Evolutionary conservation across 2,329 filamentous ascomycete species (phyloP).

Genomic region (Cryphonectria carpinicola): DNA sequence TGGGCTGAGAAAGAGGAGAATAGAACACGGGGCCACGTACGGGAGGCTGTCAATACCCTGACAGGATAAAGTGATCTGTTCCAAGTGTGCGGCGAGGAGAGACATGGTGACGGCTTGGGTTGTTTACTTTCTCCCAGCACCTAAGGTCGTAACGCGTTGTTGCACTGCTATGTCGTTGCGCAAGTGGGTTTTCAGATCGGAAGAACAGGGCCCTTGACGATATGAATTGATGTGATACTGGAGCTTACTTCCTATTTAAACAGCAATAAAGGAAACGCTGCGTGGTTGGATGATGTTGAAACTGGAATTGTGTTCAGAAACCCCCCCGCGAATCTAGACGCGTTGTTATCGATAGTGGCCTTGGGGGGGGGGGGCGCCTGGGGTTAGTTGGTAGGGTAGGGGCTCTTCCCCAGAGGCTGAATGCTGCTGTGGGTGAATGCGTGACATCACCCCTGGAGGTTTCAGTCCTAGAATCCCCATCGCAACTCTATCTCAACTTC

Average conservation of each 20-base stretch:
- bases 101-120: slow-evolving; percentile 57
- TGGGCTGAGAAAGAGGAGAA: background rate
- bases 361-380: background rate
- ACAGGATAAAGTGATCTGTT: slow-evolving; percentile 78
- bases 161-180: no score
- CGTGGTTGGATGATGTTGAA: background rate
- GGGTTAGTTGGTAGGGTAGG: background rate
- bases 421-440: background rate
- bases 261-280: background rate
- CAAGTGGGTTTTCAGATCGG: no score
- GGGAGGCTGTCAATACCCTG: slow-evolving; percentile 75
- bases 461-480: slow-evolving; percentile 8
- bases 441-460: slow-evolving; percentile 12
- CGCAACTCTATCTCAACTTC: slow-evolving; percentile 19
- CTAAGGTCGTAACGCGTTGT: background rate
- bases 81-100: slow-evolving; percentile 70
- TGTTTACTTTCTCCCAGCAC: slow-evolving; percentile 15
- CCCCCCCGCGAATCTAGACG: background rate
- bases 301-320: background rate
- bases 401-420: background rate
- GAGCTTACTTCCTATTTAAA: background rate
- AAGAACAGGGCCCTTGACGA: background rate
- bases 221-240: background rate
- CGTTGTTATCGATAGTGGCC: slow-evolving; percentile 6
- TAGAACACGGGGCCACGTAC: slow-evolving; percentile 49